phyloP scores from a whole-genome alignment of 1,284 basidiomycete species.

The Earliella scabrosa region DNA sequence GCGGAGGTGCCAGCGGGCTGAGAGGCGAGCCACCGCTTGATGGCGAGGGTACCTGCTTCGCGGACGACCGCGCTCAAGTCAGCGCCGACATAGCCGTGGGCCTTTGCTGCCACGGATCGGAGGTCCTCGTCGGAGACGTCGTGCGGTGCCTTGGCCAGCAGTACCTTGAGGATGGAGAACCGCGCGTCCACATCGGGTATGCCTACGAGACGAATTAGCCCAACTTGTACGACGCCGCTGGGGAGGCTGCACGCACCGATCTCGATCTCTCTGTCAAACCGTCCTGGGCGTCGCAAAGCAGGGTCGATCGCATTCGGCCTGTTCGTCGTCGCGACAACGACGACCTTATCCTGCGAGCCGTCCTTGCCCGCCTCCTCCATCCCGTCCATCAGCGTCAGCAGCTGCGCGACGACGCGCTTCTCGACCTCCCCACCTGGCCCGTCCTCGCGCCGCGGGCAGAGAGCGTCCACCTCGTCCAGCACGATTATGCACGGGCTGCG shows the following conservation, averaged over 20 bases:
- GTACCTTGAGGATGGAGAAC: constrained; percentile 81
- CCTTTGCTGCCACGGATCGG: constrained; percentile 70
- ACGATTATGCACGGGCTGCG: constrained; percentile 92
- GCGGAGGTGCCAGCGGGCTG: constrained; percentile 21
- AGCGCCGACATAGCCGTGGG: constrained; percentile 98
- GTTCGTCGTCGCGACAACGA: constrained; percentile 98
- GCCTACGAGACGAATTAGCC: constrained; percentile 50
- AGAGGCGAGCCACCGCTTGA: constrained; percentile 76
- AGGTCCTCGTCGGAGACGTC: constrained; percentile 66
- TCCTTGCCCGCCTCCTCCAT: constrained; percentile 65
- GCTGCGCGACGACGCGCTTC: constrained; percentile 92
- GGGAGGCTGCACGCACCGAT: constrained; percentile 65
- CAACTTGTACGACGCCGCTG: no score
- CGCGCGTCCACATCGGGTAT: constrained; percentile 89
- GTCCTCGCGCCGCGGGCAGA: constrained; percentile 91
- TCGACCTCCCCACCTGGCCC: constrained; percentile 92
- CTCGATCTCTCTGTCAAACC: constrained; percentile 97
- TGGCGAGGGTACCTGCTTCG: constrained; percentile 90
- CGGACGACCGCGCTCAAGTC: constrained; percentile 93
- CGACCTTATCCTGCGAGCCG: constrained; percentile 61
- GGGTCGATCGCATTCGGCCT: constrained; percentile 97
- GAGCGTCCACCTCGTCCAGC: constrained; percentile 95
- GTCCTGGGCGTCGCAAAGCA: constrained; percentile 89
- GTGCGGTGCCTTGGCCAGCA: constrained; percentile 85
- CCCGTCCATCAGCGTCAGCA: constrained; percentile 95